These are phyloP conservation scores for Wickerhamomyces kurtzmanii DNA, from an alignment of 805 yeast genomes.

Conservation along the genomic window DNA sequence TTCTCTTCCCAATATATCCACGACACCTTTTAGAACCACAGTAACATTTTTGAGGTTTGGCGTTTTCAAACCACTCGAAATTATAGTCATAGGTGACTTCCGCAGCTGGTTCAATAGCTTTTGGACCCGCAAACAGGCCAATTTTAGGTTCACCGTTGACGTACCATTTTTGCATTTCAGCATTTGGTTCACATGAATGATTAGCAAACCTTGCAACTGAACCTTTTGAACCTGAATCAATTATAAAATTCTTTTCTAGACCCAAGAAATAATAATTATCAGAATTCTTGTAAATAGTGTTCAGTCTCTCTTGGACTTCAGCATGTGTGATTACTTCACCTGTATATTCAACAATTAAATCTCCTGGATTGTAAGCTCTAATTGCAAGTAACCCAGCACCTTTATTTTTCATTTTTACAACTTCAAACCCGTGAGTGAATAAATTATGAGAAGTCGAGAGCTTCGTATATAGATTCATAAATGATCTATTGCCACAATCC, in stretches of 20 bases:
- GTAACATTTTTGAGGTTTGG: constrained; percentile 31
- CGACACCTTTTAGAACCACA: constrained; percentile 32
- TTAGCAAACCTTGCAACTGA: constrained; percentile 40
- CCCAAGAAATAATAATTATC: constrained; percentile 29
- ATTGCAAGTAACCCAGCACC: constrained; percentile 34
- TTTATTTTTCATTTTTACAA: constrained; percentile 25
- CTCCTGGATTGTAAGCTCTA: constrained; percentile 24
- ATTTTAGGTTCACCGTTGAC: constrained; percentile 34
- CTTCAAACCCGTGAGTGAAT: constrained; percentile 20
- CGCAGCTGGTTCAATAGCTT: constrained; percentile 25
- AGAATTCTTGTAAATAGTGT: constrained; percentile 20
- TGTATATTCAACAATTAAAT: constrained; percentile 35
- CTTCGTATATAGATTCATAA: constrained; percentile 14
- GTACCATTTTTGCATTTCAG: constrained; percentile 38
- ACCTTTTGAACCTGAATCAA: constrained; percentile 34
- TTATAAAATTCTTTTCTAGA: constrained; percentile 30
- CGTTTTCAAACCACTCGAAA: constrained; percentile 32
- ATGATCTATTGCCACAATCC: constrained; percentile 29
- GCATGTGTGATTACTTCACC: constrained; percentile 35
- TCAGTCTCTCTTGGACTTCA: constrained; percentile 27
- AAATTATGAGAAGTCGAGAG: constrained; percentile 4
- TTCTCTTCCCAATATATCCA: constrained; percentile 25
- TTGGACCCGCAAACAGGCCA: constrained; percentile 33
- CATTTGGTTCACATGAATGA: constrained; percentile 39
- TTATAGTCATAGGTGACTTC: constrained; percentile 41